Base-by-base conservation (phyloP, 495 filamentous ascomycete genomes). In the Hyaloscypha bicolor region DNA sequence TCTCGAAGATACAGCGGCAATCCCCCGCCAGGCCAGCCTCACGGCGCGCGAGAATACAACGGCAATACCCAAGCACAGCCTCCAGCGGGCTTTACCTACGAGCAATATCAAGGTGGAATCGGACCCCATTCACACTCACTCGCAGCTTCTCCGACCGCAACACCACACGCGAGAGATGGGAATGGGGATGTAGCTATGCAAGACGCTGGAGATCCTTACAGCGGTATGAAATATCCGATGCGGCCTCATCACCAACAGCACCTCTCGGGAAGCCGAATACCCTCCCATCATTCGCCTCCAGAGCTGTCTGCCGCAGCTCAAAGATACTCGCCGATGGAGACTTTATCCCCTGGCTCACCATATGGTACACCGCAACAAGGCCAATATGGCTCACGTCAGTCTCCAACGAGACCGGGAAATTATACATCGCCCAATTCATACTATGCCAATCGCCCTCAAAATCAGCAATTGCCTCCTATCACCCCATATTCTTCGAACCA, bases 271-370 rank as follows among this genome's bases (percentile, higher is more conserved):
- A 73, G 78, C 51, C 80, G 83, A 66, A 31, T 79, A 14, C 65
- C 79, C 45, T 78, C 71, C 71, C 82, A 88, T 59, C 87, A 86
- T 74, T 80, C 86, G 37, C 78, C 85, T 8, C 89, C 87, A 21
- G 84, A 85, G 60, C 87, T 89, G 71, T 88, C 86, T 66, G 82
- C 93, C 22, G 91, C 93, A 55, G 92, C 93, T 57, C 91, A 94
- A 74, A 86, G 94, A 73, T 97, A 99, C 77, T 97, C 94, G 14
- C 95, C 94, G 60, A 96, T 96, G 93, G 94, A 96, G 73, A 86
- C 88, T 6, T 79, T 94, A 30, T 82, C 82, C 62, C 85, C 82
- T 39, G 82, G 81, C 37, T 86, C 83, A 22, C 81, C 83, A 11
- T 85, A 85, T 73, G 71, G 75, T 58, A 76, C 56, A 79, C 79